Percentiles rank a stretch among this genome's conserved stretches.
Evolutionary conservation across 2,329 filamentous ascomycete genomes (phyloP).

Genomic region (Clonostachys rosea): DNA sequence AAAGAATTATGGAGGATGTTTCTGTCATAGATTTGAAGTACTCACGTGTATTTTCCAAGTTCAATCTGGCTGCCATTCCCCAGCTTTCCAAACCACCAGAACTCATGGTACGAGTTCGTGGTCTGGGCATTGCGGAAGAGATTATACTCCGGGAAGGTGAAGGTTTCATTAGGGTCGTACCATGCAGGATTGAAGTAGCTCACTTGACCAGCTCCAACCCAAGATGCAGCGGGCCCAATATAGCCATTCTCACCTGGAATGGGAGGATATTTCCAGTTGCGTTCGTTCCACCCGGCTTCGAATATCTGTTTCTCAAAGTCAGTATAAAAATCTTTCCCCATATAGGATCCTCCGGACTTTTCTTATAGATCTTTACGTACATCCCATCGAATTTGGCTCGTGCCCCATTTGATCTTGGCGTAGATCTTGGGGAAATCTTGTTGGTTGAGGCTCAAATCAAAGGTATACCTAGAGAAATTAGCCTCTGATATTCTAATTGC

Average conservation of each 20-base stretch:
- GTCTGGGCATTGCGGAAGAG: neutral
- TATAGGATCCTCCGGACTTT: too few species aligned
- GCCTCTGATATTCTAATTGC: too few species aligned
- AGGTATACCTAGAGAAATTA: neutral
- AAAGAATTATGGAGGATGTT: conserved; percentile 5
- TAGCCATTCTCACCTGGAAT: conserved; percentile 14
- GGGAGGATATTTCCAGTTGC: conserved; percentile 25
- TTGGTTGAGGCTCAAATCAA: conserved; percentile 5
- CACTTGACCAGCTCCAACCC: conserved; percentile 1
- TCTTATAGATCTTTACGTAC: neutral
- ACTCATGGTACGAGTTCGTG: neutral
- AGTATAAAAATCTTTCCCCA: too few species aligned
- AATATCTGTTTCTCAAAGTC: conserved; percentile 11
- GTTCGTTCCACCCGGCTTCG: conserved; percentile 16
- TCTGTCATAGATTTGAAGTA: too few species aligned
- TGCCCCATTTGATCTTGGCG: conserved; percentile 12
- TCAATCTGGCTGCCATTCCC: conserved; percentile 1
- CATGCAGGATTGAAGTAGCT: conserved; percentile 11
- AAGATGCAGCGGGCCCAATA: conserved; percentile 10
- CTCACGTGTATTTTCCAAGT: conserved; percentile 7
- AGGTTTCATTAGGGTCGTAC: neutral
- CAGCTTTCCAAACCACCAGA: conserved; percentile 1
- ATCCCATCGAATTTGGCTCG: conserved; percentile 11
- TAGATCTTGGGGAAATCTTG: conserved; percentile 11
- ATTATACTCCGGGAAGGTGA: conserved; percentile 1